These are phyloP conservation scores for Rauvolfia tetraphylla DNA, from an alignment of 257 asterid genomes.

Conservation along the genomic window DNA sequence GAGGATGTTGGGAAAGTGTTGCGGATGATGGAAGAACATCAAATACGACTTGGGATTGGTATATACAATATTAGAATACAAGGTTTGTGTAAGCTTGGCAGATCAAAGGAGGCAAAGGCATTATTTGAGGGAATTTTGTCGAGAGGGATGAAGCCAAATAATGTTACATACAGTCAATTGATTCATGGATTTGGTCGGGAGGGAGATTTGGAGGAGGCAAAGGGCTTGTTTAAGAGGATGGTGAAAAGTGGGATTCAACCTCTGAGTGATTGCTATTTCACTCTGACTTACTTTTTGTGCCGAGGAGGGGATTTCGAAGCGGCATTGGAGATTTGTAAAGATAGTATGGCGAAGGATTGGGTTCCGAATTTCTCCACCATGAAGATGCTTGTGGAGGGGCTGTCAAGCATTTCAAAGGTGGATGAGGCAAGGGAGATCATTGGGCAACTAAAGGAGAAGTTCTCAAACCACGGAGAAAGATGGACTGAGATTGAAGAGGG, in stretches of 20 bases:
- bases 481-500: conserved; percentile 75
- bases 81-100: conserved; percentile 67
- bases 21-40: conserved; percentile 55
- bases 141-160: conserved; percentile 52
- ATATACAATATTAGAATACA: conserved; percentile 62
- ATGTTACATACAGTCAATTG: conserved; percentile 49
- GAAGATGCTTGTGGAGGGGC: conserved; percentile 73
- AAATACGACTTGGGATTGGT: conserved; percentile 39
- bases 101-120: conserved; percentile 71
- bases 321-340: conserved; percentile 46
- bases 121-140: conserved; percentile 58
- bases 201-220: conserved; percentile 57
- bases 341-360: conserved; percentile 58
- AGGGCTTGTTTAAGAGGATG: conserved; percentile 55
- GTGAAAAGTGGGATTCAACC: conserved; percentile 39
- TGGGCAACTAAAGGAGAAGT: conserved; percentile 52
- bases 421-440: conserved; percentile 62
- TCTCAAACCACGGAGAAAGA: conserved; percentile 39
- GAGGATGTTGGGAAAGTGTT: conserved; percentile 62
- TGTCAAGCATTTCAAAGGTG: conserved; percentile 50
- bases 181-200: conserved; percentile 66
- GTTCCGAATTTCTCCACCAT: conserved; percentile 60
- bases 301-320: conserved; percentile 52
- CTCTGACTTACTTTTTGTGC: conserved; percentile 58
- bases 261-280: conserved; percentile 51